A percentile compares a stretch with the other conserved stretches of the same genome.
Evolutionary conservation across 306 rosid genomes (phyloP).

Genomic region (Cucumis hystrix): DNA sequence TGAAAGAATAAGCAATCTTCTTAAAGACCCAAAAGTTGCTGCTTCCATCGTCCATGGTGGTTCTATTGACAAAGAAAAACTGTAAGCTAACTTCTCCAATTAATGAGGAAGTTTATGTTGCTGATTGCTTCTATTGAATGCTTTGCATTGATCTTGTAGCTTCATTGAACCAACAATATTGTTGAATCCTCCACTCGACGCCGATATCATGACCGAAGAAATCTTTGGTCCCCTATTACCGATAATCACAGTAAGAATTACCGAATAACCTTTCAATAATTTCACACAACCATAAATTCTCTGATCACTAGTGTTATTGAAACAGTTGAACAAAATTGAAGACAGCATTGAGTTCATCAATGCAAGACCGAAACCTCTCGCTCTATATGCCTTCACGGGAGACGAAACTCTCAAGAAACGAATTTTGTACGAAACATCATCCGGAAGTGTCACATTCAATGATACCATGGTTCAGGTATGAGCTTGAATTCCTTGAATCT

Average conservation of each 20-base stretch:
- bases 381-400: conserved; percentile 69
- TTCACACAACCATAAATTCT: background rate
- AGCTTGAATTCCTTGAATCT: no score
- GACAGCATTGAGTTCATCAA: conserved; percentile 65
- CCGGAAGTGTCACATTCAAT: conserved; percentile 75
- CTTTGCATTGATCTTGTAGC: conserved; percentile 27
- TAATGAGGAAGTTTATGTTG: background rate
- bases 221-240: conserved; percentile 90
- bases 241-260: conserved; percentile 60
- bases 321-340: conserved; percentile 50
- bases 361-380: conserved; percentile 73
- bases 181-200: conserved; percentile 69
- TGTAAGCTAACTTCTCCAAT: conserved; percentile 26
- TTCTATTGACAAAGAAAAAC: conserved; percentile 40
- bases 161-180: conserved; percentile 79
- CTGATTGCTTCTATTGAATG: background rate
- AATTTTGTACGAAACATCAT: conserved; percentile 64
- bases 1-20: conserved; percentile 46
- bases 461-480: conserved; percentile 70
- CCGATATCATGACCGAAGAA: conserved; percentile 70
- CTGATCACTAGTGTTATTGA: background rate
- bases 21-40: conserved; percentile 51
- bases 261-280: background rate
- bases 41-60: conserved; percentile 75
- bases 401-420: conserved; percentile 43